phyloP scores from a whole-genome alignment of 1,284 basidiomycete species.

The Cryptococcus jaspeensis region DNA sequence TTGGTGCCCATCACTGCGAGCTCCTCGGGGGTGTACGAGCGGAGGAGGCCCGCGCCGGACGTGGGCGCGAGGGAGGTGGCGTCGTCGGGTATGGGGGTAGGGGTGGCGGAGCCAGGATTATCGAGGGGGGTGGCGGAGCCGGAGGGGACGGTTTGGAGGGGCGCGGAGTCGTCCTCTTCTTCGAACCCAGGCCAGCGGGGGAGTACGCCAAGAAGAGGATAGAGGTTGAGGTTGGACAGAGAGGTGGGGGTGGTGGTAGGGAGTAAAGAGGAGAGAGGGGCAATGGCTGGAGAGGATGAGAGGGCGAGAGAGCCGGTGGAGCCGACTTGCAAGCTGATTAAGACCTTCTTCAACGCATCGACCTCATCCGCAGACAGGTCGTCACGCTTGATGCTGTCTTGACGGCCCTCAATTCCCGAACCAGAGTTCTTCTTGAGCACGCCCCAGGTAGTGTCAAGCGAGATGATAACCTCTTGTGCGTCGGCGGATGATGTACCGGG shows the following conservation, averaged over 20 bases:
- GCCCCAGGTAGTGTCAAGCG: conserved; percentile 45
- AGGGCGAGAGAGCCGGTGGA: conserved; percentile 15
- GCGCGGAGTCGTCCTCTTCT: conserved; percentile 41
- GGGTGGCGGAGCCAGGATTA: neutral
- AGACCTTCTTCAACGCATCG: conserved; percentile 11
- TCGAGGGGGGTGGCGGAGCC: neutral
- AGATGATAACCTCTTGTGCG: conserved; percentile 31
- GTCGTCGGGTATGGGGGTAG: neutral
- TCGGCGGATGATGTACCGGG: conserved; percentile 8
- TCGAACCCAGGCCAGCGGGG: conserved; percentile 50
- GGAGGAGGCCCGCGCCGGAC: conserved; percentile 8
- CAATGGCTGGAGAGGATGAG: neutral
- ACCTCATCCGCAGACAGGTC: conserved; percentile 16
- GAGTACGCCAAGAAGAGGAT: conserved; percentile 40
- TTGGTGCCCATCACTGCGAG: conserved; percentile 30
- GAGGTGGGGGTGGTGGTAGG: conserved; percentile 9
- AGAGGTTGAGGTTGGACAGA: conserved; percentile 34
- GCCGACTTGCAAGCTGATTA: conserved; percentile 16
- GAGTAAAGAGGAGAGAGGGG: conserved; percentile 3
- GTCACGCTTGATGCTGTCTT: conserved; percentile 8
- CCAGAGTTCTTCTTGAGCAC: conserved; percentile 25
- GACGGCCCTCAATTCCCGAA: conserved; percentile 16
- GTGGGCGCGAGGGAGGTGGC: conserved; percentile 9
- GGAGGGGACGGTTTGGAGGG: conserved; percentile 8
- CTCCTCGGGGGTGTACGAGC: conserved; percentile 22